A percentile compares a stretch with the other conserved stretches of the same genome.
These are phyloP conservation scores for Areca catechu DNA, from an alignment of 176 grass and related monocot genomes.

Conservation along the genomic window DNA sequence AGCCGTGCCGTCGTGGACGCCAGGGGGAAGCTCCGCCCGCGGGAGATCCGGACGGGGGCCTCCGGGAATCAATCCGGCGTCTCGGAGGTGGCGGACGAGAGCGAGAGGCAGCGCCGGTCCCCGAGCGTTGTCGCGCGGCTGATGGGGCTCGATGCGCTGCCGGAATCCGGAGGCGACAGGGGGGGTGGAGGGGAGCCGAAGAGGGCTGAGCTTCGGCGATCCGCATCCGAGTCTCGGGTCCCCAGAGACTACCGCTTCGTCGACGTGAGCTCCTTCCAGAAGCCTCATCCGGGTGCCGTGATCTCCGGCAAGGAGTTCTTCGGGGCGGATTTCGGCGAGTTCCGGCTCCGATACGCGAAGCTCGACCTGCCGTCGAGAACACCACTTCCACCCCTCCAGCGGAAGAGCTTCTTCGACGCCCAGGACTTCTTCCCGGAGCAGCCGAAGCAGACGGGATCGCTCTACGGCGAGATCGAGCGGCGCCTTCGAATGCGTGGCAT, in stretches of 20 bases:
- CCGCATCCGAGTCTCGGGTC: conserved; percentile 67
- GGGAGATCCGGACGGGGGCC: conserved; percentile 50
- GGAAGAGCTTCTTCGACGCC: conserved; percentile 61
- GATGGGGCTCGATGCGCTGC: conserved; percentile 82
- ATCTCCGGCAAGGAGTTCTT: conserved; percentile 5
- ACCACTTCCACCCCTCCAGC: conserved; percentile 19
- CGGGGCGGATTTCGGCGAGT: conserved; percentile 1
- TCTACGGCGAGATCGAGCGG: conserved; percentile 83
- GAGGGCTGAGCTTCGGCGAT: conserved; percentile 47
- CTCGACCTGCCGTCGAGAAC: background rate
- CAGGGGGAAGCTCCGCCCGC: conserved; percentile 56
- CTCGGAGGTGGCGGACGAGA: conserved; percentile 15
- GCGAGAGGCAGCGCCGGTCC: conserved; percentile 36
- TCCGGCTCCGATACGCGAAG: conserved; percentile 1
- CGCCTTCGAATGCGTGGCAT: conserved; percentile 84
- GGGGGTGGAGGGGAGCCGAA: background rate
- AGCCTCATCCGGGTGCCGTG: background rate
- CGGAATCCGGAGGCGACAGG: conserved; percentile 2
- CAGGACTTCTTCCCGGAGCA: conserved; percentile 81
- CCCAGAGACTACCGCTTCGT: conserved; percentile 64
- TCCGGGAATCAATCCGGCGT: conserved; percentile 16
- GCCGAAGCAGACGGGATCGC: conserved; percentile 28
- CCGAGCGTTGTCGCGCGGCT: conserved; percentile 83
- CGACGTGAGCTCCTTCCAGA: conserved; percentile 38
- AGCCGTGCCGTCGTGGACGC: conserved; percentile 63